Base-by-base conservation (phyloP, 2,329 filamentous ascomycete genomes). In the Chaetomium sp. region DNA sequence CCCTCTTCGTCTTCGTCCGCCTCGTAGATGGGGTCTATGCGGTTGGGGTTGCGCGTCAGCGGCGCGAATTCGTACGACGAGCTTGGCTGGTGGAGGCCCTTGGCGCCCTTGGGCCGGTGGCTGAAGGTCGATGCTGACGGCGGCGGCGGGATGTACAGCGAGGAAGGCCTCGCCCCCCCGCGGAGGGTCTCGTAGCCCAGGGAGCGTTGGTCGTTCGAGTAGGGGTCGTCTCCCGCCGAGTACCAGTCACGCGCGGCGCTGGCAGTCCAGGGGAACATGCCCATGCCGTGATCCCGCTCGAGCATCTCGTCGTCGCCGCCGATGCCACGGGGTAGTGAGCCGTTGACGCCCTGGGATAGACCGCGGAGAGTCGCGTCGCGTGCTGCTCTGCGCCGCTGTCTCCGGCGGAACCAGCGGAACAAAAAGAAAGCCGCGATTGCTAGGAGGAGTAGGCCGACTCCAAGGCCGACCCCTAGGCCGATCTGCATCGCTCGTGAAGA, bases 401-500 rank as follows among this genome's bases (percentile, higher is more conserved):
- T 81, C n/a, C 78, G 79, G 63, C 83, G 85, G 65, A 82, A 81
- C 61, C 84, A 78, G 62, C 77, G 81, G 23, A 83, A 61, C 10
- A 45, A 61, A 6, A 68, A 29, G 1, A 54, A 54, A 0, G 85
- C 38, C 1, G 83, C 68, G 0, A 85, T 27, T 2, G 83, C 68
- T 0, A 82, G 76, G 0, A 86, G 66, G 2, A 86, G 71, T 1
- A 84, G 78, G 0, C 88, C 89, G 1, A 92, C 75, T 1, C 89
- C 88, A 1, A 92, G 73, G 0, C 89, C 89, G 2, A 89, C 76
- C 0, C 88, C 88, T 0, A 91, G 77, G 0, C 87, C 87, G 4
- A 89, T 76, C 56, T 82, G 83, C 66, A 79, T 79, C 29, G 42
- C 60, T 10, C 25, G 25, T 19, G 62, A 38, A 6, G 63, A 42